A percentile compares a stretch with the other conserved stretches of the same genome.
Conservation (phyloP, 495 filamentous ascomycete genomes). For the Hyphodiscus hymeniophilus region DNA sequence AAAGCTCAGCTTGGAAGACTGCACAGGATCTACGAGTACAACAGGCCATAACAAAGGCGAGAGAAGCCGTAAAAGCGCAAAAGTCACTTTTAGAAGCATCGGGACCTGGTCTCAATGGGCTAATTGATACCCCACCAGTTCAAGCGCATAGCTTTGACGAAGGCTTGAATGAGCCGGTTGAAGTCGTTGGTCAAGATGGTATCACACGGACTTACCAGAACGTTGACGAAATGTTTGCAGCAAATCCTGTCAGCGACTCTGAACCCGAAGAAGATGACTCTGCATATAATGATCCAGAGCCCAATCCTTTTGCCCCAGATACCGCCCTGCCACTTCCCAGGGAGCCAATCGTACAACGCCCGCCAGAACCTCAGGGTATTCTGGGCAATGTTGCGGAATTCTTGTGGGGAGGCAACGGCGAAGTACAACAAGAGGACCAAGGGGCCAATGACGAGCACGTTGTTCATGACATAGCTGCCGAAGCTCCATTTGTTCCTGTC, state of each 20-base stretch:
- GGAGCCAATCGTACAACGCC: slow-evolving; percentile 7
- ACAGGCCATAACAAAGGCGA: slow-evolving; percentile 5
- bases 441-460: slow-evolving; percentile 48
- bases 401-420: slow-evolving; percentile 54
- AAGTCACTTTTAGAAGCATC: background rate
- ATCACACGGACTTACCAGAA: slow-evolving; percentile 8
- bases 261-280: background rate
- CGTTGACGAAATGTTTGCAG: slow-evolving; percentile 13
- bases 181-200: slow-evolving; percentile 17
- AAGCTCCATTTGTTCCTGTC: slow-evolving; percentile 57
- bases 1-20: slow-evolving; percentile 12
- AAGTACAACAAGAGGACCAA: slow-evolving; percentile 28
- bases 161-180: slow-evolving; percentile 8
- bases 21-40: slow-evolving; percentile 10
- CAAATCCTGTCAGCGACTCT: slow-evolving; percentile 5
- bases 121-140: background rate
- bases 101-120: background rate
- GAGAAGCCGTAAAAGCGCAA: slow-evolving; percentile 5
- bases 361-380: slow-evolving; percentile 14
- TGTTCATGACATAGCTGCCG: slow-evolving; percentile 46
- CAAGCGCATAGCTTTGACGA: slow-evolving; percentile 13
- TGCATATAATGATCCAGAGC: background rate
- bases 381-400: slow-evolving; percentile 35
- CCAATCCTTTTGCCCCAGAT: slow-evolving; percentile 12
- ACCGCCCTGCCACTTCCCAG: slow-evolving; percentile 7